Conservation (phyloP, 2,329 filamentous ascomycete species). For the Xylariaceae sp. region DNA sequence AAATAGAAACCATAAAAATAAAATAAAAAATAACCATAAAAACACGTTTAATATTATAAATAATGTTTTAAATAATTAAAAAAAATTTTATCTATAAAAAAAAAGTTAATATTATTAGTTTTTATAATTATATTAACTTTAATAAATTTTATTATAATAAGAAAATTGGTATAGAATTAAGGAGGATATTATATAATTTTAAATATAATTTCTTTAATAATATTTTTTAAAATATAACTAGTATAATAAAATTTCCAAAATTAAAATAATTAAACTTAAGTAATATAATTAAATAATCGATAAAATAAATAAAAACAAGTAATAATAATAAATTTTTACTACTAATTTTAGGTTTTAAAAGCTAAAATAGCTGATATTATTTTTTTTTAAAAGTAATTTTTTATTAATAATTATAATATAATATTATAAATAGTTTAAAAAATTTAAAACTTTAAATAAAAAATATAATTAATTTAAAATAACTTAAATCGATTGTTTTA, state of each 20-base stretch:
- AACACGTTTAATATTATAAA: neutral
- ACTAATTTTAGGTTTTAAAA: neutral
- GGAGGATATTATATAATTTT: too few relatives aligned
- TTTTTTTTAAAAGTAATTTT: neutral
- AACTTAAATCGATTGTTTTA: neutral
- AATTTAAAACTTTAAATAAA: neutral
- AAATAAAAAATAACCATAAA: neutral
- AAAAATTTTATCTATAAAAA: neutral
- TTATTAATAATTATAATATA: neutral
- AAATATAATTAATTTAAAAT: neutral
- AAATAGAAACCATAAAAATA: neutral
- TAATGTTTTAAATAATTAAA: neutral
- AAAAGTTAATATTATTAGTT: neutral
- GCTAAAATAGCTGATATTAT: neutral
- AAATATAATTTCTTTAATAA: neutral
- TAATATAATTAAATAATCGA: neutral
- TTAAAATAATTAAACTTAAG: neutral
- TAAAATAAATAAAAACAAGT: too few relatives aligned
- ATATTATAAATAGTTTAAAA: neutral
- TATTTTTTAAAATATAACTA: neutral
- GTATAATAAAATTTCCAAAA: too few relatives aligned
- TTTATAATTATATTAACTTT: neutral
- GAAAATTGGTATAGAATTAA: too few relatives aligned
- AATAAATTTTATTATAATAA: too few relatives aligned
- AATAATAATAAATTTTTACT: neutral